Conservation (phyloP, 352 stramenopile genomes). For the Globisporangium irregulare region DNA sequence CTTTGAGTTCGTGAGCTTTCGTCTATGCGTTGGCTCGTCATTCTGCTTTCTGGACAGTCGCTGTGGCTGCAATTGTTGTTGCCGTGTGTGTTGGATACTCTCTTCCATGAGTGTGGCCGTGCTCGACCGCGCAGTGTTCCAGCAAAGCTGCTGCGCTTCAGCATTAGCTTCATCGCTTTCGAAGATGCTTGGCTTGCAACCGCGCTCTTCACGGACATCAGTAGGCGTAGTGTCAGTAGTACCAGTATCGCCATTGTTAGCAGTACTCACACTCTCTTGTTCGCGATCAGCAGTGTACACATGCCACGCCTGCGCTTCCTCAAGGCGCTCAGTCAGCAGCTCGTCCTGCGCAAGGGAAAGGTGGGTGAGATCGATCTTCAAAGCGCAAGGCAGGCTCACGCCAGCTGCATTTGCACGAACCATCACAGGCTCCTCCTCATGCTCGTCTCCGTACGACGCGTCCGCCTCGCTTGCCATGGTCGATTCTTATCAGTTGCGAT, state of each 20-base stretch:
- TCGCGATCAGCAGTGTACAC: neutral
- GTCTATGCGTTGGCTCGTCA: conserved; percentile 1
- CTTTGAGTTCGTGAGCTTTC: conserved; percentile 5
- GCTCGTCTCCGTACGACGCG: conserved; percentile 19
- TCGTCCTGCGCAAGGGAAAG: conserved; percentile 3
- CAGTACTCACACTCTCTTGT: neutral
- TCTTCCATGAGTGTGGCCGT: neutral
- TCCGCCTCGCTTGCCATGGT: conserved; percentile 22
- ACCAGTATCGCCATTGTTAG: neutral
- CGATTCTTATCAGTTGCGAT: neutral
- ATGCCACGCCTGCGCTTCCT: neutral
- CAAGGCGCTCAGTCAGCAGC: conserved; percentile 14
- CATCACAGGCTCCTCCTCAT: conserved; percentile 17
- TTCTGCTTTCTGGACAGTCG: neutral
- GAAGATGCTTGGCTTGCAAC: neutral
- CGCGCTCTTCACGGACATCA: neutral
- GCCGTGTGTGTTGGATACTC: neutral
- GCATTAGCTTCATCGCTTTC: neutral
- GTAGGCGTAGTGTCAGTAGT: neutral
- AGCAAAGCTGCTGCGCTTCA: neutral
- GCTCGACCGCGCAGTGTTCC: conserved; percentile 1
- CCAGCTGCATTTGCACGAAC: neutral
- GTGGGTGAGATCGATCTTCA: neutral
- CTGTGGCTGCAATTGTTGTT: neutral
- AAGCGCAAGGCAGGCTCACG: neutral